Evolutionary conservation across 2,329 filamentous ascomycete species (phyloP), one percentile per base, ranked within the genome.

Genomic region (Lachnellula cervina): DNA sequence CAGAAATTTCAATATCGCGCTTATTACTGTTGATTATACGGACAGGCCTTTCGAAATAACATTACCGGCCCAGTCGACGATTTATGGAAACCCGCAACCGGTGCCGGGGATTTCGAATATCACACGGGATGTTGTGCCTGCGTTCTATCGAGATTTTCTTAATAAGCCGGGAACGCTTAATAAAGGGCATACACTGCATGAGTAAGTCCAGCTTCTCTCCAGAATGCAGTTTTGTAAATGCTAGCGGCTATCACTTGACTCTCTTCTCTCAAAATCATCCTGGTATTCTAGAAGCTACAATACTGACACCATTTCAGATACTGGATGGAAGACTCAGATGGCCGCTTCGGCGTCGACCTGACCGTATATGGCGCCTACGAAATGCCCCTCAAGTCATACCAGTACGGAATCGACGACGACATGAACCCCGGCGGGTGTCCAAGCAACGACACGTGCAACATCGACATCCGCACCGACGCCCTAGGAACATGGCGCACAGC

Each of bases 1-100:
- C n/a, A 50, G 55, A 13, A 58, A 58, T 37, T 60, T 60, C 53
- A 60, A 60, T 28, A 58, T 60, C n/a, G 58, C 58, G 13, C 52
- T 60, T 2, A 49, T 60, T 32, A 38, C 51, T 16, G 52, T 60
- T 14, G 58, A 60, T 23, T 58, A 58, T 23, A 13, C 46, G 13
- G 58, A 58, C 28, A 42, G 25, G 9, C 42, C 55, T 8, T 60
- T 60, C 38, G 48, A 48, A 2, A 56, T 58, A 13, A 55, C 55
- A 14, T 43, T 53, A 17, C 49, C 58, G 4, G 34, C 37, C 13
- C 35, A 48, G 5, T 56, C 58, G 42, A 60, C 55, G 14, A 49
- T 60, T 4, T 60, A 58, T 45, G 51, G 28, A 25, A 60, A 60
- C 46, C 58, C 58, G 14, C 58, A 60, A 25, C 55, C 55, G 1